These are phyloP conservation scores for Bacidia gigantensis DNA, from an alignment of 495 filamentous ascomycete genomes.

Conservation along the genomic window DNA sequence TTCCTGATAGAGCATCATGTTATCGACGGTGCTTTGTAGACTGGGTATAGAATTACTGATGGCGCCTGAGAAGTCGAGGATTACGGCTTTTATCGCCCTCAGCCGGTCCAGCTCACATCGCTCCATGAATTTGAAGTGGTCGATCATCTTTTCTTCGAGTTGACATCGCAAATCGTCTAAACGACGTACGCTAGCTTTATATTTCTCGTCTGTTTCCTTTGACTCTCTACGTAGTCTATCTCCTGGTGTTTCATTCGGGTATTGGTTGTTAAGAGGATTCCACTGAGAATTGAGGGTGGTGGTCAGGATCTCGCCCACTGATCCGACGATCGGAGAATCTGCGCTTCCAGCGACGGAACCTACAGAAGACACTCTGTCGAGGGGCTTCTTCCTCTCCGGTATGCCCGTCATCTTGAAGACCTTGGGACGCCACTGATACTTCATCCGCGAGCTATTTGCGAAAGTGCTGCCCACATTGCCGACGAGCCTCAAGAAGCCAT, in stretches of 20 bases:
- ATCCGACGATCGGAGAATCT: conserved; percentile 61
- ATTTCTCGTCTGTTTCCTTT: conserved; percentile 79
- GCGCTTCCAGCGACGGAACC: conserved; percentile 37
- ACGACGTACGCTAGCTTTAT: conserved; percentile 72
- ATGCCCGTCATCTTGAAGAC: conserved; percentile 78
- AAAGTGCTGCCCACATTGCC: conserved; percentile 92
- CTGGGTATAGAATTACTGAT: conserved; percentile 97
- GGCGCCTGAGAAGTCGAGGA: conserved; percentile 93
- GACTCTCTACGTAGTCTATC: conserved; percentile 83
- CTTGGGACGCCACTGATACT: conserved; percentile 92
- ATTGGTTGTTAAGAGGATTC: conserved; percentile 80
- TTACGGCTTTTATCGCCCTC: conserved; percentile 94
- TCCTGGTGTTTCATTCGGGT: conserved; percentile 79
- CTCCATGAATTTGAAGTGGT: conserved; percentile 91
- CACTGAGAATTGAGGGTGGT: conserved; percentile 36
- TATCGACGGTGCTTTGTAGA: conserved; percentile 85
- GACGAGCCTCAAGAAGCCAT: conserved; percentile 79
- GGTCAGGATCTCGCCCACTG: conserved; percentile 74
- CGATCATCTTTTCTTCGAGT: conserved; percentile 84
- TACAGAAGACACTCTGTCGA: conserved; percentile 58
- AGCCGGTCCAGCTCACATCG: conserved; percentile 92
- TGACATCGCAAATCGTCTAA: conserved; percentile 84
- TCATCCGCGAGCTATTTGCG: conserved; percentile 91
- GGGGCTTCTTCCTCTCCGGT: conserved; percentile 66
- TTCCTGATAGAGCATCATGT: conserved; percentile 98